Base-by-base conservation (phyloP, 441 rosid genomes). In the Viola pubescens region DNA sequence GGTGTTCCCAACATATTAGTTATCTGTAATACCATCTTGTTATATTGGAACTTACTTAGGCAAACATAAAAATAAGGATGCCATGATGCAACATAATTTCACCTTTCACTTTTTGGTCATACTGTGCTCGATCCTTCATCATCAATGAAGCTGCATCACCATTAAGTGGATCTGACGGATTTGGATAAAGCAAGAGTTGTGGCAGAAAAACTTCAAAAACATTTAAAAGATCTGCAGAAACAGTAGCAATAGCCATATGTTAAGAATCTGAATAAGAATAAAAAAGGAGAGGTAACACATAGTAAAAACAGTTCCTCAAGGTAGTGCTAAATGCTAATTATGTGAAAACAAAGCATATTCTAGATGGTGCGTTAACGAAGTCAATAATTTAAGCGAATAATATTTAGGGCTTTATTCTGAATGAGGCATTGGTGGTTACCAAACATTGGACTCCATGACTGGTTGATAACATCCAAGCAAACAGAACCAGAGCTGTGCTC, bases 391-490 rank as follows among this genome's bases (percentile, higher is more conserved):
- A 6, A 49, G 9, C 10, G 49, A 37, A 37, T 52, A 9, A 34
- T 2, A 50, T 1, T 19, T 19, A n/a, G 9, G 12, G 51, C 37
- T 52, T 61, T 37, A 52, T 55, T 48, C 38, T 11, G 50, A 37
- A 48, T 9, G 9, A 4, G 51, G 39, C 5, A 57, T 49, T 63
- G 50, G 55, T 40, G 61, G 67, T 80, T 76, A 86, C 94, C 87
- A 66, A 86, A 83, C 89, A 86, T 83, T 56, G 94, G 94, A 75
- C 89, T 86, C 94, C 94, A 86, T 47, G 89, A 83, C 52, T 86
- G 89, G 70, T 83, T 86, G 71, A 86, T 86, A 42, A 86, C 87
- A 68, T 86, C 94, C 81, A 83, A 76, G 79, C 94, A 86, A 46
- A 86, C 86, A 59, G 87, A 83, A 59, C 94, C 94, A 4, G 87